Evolutionary conservation across 768 basidiomycete genomes (phyloP).

Genomic region (Tubosaeta brunneosetosa): DNA sequence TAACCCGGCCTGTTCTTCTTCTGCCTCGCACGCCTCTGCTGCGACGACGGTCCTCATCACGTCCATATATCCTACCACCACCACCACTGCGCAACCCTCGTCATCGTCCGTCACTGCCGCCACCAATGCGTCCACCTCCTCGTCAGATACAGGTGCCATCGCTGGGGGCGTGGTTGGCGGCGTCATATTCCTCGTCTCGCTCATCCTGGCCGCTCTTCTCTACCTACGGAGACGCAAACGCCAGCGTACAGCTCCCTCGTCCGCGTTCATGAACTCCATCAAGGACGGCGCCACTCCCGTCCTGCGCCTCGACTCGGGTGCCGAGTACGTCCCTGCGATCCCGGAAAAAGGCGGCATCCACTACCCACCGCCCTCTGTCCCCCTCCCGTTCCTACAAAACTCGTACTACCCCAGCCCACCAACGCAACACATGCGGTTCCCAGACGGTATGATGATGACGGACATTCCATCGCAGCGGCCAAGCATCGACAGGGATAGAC

Average conservation of each 20-base stretch:
- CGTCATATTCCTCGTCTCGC: slow-evolving; percentile 35
- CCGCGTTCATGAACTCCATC: slow-evolving; percentile 46
- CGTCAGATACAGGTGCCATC: slow-evolving; percentile 39
- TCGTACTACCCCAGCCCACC: slow-evolving; percentile 10
- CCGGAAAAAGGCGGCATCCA: slow-evolving; percentile 15
- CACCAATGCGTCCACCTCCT: slow-evolving; percentile 7
- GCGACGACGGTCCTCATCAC: too few relatives aligned
- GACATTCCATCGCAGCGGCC: slow-evolving; percentile 10
- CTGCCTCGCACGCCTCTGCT: neutral
- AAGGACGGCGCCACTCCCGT: slow-evolving; percentile 20
- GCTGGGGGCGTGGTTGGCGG: slow-evolving; percentile 53
- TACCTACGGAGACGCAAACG: slow-evolving; percentile 39
- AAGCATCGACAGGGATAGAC: slow-evolving; percentile 12
- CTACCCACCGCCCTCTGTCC: slow-evolving; percentile 2
- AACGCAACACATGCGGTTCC: slow-evolving; percentile 8
- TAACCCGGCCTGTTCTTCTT: neutral
- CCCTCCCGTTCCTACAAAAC: slow-evolving; percentile 14
- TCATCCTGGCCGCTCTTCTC: slow-evolving; percentile 34
- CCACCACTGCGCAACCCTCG: neutral
- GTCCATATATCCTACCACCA: neutral
- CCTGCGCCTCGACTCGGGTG: slow-evolving; percentile 26
- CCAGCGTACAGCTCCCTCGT: slow-evolving; percentile 49
- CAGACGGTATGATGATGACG: slow-evolving; percentile 8
- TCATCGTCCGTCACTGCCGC: slow-evolving; percentile 4
- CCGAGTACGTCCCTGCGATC: slow-evolving; percentile 7